phyloP scores from a whole-genome alignment of 352 stramenopile species.

The Phytophthora fragariae region DNA sequence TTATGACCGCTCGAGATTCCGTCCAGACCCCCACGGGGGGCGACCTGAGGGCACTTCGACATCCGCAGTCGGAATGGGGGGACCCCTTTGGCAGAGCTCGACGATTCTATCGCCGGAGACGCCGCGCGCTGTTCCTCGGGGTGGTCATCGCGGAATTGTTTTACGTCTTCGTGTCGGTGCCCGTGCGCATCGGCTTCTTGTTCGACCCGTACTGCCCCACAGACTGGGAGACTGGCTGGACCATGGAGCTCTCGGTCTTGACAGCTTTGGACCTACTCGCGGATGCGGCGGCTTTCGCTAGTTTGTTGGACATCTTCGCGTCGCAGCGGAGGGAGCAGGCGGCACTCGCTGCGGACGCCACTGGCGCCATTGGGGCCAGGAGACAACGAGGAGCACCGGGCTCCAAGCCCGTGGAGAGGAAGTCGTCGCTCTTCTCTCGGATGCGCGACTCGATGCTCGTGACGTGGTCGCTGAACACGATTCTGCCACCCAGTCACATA shows the following conservation, averaged over 20 bases:
- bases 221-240: constrained; percentile 46
- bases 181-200: constrained; percentile 73
- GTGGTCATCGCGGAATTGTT: constrained; percentile 44
- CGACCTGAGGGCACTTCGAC: neutral
- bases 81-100: constrained; percentile 2
- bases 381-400: constrained; percentile 9
- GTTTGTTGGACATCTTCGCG: constrained; percentile 63
- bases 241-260: constrained; percentile 53
- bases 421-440: constrained; percentile 26
- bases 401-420: constrained; percentile 9
- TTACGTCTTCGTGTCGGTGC: constrained; percentile 68
- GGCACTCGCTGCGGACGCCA: constrained; percentile 33
- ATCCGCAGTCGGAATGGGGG: constrained; percentile 2
- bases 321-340: constrained; percentile 52
- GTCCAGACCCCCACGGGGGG: neutral
- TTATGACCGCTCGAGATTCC: constrained; percentile 23
- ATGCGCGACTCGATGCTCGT: constrained; percentile 48
- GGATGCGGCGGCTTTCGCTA: constrained; percentile 50
- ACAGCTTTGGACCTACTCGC: constrained; percentile 59
- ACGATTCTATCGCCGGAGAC: constrained; percentile 28
- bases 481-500: constrained; percentile 44
- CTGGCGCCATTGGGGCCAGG: constrained; percentile 28
- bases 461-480: constrained; percentile 74
- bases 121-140: constrained; percentile 35
- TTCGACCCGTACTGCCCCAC: constrained; percentile 55